These are phyloP conservation scores for Penicillium sp. DNA, from an alignment of 2,329 filamentous ascomycete species.

Conservation along the genomic window DNA sequence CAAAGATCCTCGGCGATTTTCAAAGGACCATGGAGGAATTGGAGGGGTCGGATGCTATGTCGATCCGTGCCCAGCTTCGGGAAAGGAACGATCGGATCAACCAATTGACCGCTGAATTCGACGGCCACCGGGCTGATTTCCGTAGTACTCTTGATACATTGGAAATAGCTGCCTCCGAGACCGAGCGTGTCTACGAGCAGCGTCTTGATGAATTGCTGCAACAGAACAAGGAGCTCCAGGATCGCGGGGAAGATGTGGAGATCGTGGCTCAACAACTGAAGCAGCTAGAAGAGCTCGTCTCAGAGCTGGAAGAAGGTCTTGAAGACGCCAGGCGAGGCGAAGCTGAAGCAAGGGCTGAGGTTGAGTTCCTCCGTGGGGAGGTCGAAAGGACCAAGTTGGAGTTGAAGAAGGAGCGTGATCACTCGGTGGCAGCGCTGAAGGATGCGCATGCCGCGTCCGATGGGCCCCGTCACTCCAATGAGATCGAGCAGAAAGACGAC, in stretches of 20 bases:
- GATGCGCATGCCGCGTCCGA: constrained; percentile 52
- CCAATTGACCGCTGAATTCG: constrained; percentile 90
- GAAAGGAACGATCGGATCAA: constrained; percentile 98
- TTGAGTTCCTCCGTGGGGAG: constrained; percentile 91
- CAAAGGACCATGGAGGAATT: constrained; percentile 83
- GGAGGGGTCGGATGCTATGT: constrained; percentile 71
- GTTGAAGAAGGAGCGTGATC: constrained; percentile 83
- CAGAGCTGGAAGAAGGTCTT: constrained; percentile 92
- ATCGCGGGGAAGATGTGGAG: constrained; percentile 84
- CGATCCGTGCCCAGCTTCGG: constrained; percentile 77
- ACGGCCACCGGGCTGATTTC: constrained; percentile 92
- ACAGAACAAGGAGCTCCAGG: constrained; percentile 79
- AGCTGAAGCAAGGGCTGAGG: constrained; percentile 91
- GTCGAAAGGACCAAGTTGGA: constrained; percentile 90
- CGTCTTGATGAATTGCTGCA: constrained; percentile 63
- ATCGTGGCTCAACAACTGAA: constrained; percentile 88
- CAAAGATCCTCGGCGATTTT: constrained; percentile 81
- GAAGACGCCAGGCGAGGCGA: constrained; percentile 93
- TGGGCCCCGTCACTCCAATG: constrained; percentile 57
- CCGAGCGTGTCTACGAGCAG: constrained; percentile 84
- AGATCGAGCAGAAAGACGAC: constrained; percentile 91
- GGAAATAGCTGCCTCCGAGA: constrained; percentile 93
- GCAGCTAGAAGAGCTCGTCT: constrained; percentile 92
- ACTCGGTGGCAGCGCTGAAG: constrained; percentile 64
- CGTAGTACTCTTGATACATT: constrained; percentile 94